These are phyloP conservation scores for Naganishia friedmannii DNA, from an alignment of 768 basidiomycete species.

Conservation along the genomic window DNA sequence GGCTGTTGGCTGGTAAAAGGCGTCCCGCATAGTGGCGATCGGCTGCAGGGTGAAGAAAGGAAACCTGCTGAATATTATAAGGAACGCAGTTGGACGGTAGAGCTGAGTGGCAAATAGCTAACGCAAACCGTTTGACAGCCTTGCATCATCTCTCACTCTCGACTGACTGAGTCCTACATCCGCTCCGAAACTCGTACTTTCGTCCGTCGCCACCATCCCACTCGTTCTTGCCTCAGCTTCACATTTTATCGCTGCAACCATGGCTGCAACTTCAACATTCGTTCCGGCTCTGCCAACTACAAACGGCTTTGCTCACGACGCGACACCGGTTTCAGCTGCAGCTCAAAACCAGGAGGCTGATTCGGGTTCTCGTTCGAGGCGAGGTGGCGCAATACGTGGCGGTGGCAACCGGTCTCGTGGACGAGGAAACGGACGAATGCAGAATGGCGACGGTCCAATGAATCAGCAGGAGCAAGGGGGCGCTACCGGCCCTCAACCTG, in stretches of 20 bases:
- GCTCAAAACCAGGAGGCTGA: neutral
- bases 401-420: slow-evolving; percentile 5
- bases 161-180: neutral
- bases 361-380: neutral
- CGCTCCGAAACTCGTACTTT: too few species aligned
- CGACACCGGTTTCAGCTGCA: neutral
- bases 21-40: too few species aligned
- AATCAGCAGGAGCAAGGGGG: neutral
- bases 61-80: too few species aligned
- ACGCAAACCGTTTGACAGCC: too few species aligned
- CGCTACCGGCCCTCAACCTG: slow-evolving; percentile 3
- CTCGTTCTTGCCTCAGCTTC: neutral
- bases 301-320: neutral
- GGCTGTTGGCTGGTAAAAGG: too few species aligned
- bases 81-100: too few species aligned
- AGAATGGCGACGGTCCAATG: neutral
- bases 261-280: slow-evolving; percentile 4
- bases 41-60: too few species aligned
- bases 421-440: slow-evolving; percentile 4
- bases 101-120: too few species aligned
- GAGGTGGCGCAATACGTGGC: neutral
- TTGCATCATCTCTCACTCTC: too few species aligned
- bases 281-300: neutral
- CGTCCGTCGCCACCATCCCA: neutral
- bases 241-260: neutral